Percentiles rank a stretch among this genome's conserved stretches.
Evolutionary conservation across 176 grass and related monocot genomes (phyloP).

Genomic region (Ensete glaucum): DNA sequence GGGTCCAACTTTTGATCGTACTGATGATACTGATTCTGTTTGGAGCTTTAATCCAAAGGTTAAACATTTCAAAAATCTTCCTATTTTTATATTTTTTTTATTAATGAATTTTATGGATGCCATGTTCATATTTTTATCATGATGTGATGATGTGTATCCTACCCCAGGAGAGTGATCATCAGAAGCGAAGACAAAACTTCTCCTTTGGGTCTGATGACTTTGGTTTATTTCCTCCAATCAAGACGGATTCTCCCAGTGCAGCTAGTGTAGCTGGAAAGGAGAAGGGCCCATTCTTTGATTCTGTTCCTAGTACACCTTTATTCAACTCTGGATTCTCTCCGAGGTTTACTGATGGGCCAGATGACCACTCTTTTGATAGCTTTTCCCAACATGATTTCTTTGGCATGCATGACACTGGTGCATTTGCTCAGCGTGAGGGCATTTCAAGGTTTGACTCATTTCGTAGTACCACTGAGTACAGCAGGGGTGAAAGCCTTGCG

Average conservation of each 20-base stretch:
- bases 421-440: constrained; percentile 19
- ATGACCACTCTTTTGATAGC: constrained; percentile 70
- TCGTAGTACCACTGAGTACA: constrained; percentile 54
- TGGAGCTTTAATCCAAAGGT: constrained; percentile 76
- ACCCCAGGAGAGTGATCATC: constrained; percentile 62
- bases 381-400: constrained; percentile 57
- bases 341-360: constrained; percentile 76
- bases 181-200: constrained; percentile 52
- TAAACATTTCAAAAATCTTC: neutral
- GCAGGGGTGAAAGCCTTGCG: constrained; percentile 36
- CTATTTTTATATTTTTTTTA: neutral
- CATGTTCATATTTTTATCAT: neutral
- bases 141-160: constrained; percentile 9
- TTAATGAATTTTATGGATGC: neutral
- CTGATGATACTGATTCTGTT: constrained; percentile 67
- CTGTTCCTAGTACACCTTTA: constrained; percentile 57
- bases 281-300: constrained; percentile 19
- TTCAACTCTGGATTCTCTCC: constrained; percentile 82
- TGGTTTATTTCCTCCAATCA: constrained; percentile 52
- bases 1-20: constrained; percentile 76
- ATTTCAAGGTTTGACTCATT: constrained; percentile 77
- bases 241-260: constrained; percentile 54
- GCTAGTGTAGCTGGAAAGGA: constrained; percentile 23
- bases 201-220: constrained; percentile 68
- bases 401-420: constrained; percentile 37